Percentiles rank a stretch among this genome's conserved stretches.
phyloP scores from a whole-genome alignment of 2,329 filamentous ascomycete genomes.

The Botryotinia globosa region DNA sequence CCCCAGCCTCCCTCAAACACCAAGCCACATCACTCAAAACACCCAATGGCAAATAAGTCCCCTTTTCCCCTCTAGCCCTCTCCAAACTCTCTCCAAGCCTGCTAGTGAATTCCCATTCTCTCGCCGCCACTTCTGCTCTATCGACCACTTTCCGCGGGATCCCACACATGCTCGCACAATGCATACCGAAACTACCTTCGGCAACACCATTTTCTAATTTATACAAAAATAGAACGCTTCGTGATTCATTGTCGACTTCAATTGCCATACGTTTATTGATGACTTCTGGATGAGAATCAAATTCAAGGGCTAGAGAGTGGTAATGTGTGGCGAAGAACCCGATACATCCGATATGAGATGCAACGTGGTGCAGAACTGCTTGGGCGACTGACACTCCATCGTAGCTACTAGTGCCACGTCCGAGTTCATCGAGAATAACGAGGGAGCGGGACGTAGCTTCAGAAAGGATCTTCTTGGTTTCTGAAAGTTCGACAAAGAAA shows the following conservation, averaged over 20 bases:
- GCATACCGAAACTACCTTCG: slow-evolving; percentile 97
- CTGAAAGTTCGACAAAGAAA: slow-evolving; percentile 95
- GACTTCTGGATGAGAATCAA: slow-evolving; percentile 85
- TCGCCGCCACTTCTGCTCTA: slow-evolving; percentile 81
- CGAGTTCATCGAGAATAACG: slow-evolving; percentile 94
- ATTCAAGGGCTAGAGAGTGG: slow-evolving; percentile 88
- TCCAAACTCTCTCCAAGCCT: slow-evolving; percentile 70
- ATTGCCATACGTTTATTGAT: slow-evolving; percentile 88
- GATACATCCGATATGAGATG: slow-evolving; percentile 86
- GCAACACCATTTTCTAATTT: slow-evolving; percentile 90
- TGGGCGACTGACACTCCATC: slow-evolving; percentile 96
- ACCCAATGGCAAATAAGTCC: slow-evolving; percentile 79
- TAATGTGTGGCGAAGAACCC: slow-evolving; percentile 99
- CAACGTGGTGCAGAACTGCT: slow-evolving; percentile 93
- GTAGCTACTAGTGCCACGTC: slow-evolving; percentile 90
- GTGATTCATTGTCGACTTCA: slow-evolving; percentile 78
- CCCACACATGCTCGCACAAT: slow-evolving; percentile 97
- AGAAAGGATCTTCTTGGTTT: slow-evolving; percentile 95
- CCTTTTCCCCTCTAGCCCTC: slow-evolving; percentile 56
- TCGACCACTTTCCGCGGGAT: slow-evolving; percentile 81
- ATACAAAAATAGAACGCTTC: slow-evolving; percentile 94
- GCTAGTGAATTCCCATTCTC: slow-evolving; percentile 93
- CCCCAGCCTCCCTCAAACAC: slow-evolving; percentile 58
- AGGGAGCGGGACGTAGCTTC: slow-evolving; percentile 92
- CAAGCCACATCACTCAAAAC: slow-evolving; percentile 84